Evolutionary conservation across 495 filamentous ascomycete species (phyloP), one percentile per base, ranked within the genome.

Genomic region (Parathielavia appendiculata): DNA sequence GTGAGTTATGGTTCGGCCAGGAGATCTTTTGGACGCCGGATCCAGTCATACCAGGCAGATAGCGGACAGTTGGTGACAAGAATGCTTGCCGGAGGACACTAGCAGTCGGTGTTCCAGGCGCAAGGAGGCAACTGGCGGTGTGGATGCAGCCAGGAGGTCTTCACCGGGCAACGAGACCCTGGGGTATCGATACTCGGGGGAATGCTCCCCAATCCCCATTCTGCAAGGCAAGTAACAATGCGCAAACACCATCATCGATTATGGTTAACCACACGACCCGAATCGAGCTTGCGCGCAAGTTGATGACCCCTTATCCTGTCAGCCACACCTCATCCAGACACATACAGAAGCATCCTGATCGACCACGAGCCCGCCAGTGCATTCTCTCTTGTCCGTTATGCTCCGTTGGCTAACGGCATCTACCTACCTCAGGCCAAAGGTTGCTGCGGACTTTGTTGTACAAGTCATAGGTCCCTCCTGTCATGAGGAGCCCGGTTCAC

Each of bases 51-150:
- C 32, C 41, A 32, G 32, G 17, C 43, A 41, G 34, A 56, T 38
- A 22, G 41, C 53, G 41, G 53, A 32, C 41, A 20, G 41, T 12
- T 32, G 30, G 17, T 12, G 41, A 13, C 4, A 32, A 38, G 32
- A 36, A 23, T 41, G 52, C n/a, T n/a, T n/a, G n/a, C n/a, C n/a
- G n/a, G n/a, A n/a, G n/a, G n/a, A n/a, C n/a, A n/a, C n/a, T n/a
- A 19, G 13, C 9, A 5, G 51, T 14, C 0, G 53, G 45, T 50
- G 54, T 57, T 49, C 49, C 54, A 56, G 8, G 20, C 54, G 23
- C 45, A 43, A 50, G 11, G 44, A 50, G 55, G 22, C 12, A 58
- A 58, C 45, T 48, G 39, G 56, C 56, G 56, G 56, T 58, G 56
- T 51, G 23, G 48, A 36, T 52, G 56, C 56, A 58, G 45, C 36